phyloP scores from a whole-genome alignment of 345 rosid genomes.

The Lepidium aucheri region DNA sequence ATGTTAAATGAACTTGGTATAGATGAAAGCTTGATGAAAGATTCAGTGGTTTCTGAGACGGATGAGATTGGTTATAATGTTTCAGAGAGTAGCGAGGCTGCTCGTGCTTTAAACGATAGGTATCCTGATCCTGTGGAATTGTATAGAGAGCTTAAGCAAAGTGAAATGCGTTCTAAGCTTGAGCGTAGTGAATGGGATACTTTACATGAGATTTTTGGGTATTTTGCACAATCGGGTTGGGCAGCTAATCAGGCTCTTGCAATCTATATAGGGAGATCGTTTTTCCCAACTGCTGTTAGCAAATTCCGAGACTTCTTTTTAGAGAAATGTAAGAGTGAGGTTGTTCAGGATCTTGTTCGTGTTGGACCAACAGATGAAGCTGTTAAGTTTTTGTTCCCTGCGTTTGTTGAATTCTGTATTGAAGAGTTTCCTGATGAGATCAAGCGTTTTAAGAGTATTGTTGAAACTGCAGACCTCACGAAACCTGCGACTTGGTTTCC shows the following conservation, averaged over 20 bases:
- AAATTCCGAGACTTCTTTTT: conserved; percentile 47
- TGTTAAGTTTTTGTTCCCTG: conserved; percentile 66
- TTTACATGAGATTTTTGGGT: conserved; percentile 41
- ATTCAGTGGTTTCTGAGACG: not conserved
- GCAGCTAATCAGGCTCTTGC: conserved; percentile 85
- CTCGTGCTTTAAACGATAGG: conserved; percentile 6
- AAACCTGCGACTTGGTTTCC: conserved; percentile 92
- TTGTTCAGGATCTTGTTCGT: conserved; percentile 40
- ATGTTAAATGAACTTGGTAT: conserved; percentile 10
- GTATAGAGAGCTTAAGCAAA: conserved; percentile 43
- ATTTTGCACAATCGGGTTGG: conserved; percentile 62
- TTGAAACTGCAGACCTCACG: conserved; percentile 76
- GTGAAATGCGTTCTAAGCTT: conserved; percentile 32
- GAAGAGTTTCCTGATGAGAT: conserved; percentile 74
- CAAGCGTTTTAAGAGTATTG: conserved; percentile 48
- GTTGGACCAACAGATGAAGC: conserved; percentile 68
- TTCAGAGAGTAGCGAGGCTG: conserved; percentile 13
- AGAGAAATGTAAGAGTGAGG: conserved; percentile 39
- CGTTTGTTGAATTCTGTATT: conserved; percentile 79
- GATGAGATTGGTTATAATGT: not conserved
- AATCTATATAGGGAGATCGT: conserved; percentile 68
- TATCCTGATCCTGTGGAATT: conserved; percentile 47
- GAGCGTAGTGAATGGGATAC: conserved; percentile 34
- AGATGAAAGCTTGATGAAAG: conserved; percentile 3
- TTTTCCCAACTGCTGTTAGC: conserved; percentile 66